Base-by-base conservation (phyloP, 352 stramenopile species). In the Pythium phragmiticola region DNA sequence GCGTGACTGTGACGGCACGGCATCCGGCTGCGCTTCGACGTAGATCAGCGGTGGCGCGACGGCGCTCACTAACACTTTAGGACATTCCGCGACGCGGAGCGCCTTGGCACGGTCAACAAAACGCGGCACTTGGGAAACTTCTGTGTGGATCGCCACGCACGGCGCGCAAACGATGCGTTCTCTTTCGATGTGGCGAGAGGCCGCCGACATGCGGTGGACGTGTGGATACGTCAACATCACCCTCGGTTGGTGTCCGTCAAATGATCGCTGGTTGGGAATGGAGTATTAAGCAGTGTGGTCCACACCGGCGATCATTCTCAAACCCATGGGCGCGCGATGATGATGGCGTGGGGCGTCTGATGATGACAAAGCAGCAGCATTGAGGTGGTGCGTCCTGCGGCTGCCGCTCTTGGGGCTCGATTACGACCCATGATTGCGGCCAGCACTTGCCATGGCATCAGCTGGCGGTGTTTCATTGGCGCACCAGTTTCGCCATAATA, bases 31-130 rank as follows among this genome's bases (percentile, higher is more conserved):
- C 16, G 49, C 60, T 13, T 70, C 46, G 14, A 68, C 30, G 55
- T 73, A 78, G 61, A 78, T 66, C n/a, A 78, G 55, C 33, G 71
- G 71, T 21, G 60, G 34, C 41, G 52, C 61, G 19, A 75, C 57
- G 14, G 59, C 41, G 12, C 39, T 19, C 7, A 72, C 66, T 23
- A 13, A 2, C 14, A 65, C 36, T 8, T 30, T 34, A 11, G 11
- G 14, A 42, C 30, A 9, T 26, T 16, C 23, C 13, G 26, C 41
- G 33, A 52, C 56, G 12, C 17, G 7, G 3, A 67, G 48, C 8
- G 41, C 7, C 30, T 34, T 17, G 12, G 26, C 47, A 11, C 65
- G 67, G 3, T 49, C 51, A 4, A 63, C 49, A 33, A 78, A 77
- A 28, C 68, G 67, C 53, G 65, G 43, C 13, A 75, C 52, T 52